Percentiles rank a stretch among this genome's conserved stretches.
These are phyloP conservation scores for Syzygium oleosum DNA, from an alignment of 345 rosid genomes.

Conservation along the genomic window DNA sequence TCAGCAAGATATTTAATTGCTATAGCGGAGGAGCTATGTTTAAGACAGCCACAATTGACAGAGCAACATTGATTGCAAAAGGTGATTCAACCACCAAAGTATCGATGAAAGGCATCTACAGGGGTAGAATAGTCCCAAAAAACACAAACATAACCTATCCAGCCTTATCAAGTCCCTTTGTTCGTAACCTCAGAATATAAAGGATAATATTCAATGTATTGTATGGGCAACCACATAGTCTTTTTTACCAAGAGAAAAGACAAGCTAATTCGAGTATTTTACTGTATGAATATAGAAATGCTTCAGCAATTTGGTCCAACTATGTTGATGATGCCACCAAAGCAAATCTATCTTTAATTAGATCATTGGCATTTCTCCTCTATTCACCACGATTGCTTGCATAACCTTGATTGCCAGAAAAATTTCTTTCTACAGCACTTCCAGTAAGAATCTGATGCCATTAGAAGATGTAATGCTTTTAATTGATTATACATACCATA, in stretches of 20 bases:
- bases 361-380: neutral
- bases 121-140: neutral
- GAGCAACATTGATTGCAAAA: neutral
- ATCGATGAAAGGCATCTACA: neutral
- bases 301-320: neutral
- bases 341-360: neutral
- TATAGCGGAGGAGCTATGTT: neutral
- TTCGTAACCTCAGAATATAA: neutral
- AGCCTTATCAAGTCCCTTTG: neutral
- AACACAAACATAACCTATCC: neutral
- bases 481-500: conserved; percentile 34
- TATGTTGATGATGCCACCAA: neutral
- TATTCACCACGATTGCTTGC: neutral
- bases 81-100: neutral
- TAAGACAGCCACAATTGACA: neutral
- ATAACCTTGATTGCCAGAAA: neutral
- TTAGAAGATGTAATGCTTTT: neutral
- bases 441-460: neutral
- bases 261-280: neutral
- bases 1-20: neutral
- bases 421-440: neutral
- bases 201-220: neutral
- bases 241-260: neutral
- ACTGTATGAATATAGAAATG: neutral
- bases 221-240: neutral